Base-by-base conservation (phyloP, 208 protist genomes). In the Acanthamoeba lenticulata region DNA sequence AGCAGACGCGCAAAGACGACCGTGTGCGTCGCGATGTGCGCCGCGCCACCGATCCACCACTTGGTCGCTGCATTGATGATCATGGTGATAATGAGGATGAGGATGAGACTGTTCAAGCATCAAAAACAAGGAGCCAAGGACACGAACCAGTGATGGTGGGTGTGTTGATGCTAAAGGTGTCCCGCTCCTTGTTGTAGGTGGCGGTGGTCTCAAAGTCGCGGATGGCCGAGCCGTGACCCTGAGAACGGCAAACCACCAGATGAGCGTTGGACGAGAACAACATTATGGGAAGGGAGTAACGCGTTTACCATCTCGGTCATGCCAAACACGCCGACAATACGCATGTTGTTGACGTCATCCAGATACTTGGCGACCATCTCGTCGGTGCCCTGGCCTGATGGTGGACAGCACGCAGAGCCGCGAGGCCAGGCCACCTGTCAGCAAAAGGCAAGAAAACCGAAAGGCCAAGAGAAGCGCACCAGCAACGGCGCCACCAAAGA, bases 191-290 rank as follows among this genome's bases (percentile, higher is more conserved):
- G 79, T 97, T 93, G 36, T 94, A 97, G 7, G 67, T 86, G 5
- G 97, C 97, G 4, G 94, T 96, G 1, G 97, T 98, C 79, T 97
- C 94, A 17, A 97, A 83, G 47, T 95, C 93, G n/a, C 79, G 45
- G 5, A 97, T 94, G 81, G 96, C 96, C 24, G 85, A 94, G 13
- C 96, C 96, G 92, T 97, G 96, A 21, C 79, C 60, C n/a, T 94
- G n/a, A 60, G 47, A 5, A 67, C 57, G 24, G 47, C 47, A 52
- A 52, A 62, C 55, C 11, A 27, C 21, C 55, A 6, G 55, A 27
- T 15, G 29, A 27, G 29, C 55, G 29, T 27, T 11, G 27, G 57
- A 21, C n/a, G 57, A 3, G n/a, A 0, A 62, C 0, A 21, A 36
- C 9, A 19, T 5, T 29, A 3, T 1, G 72, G 72, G 9, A 83